These are phyloP conservation scores for Coemansia sp. DNA, from an alignment of 192 early-diverging fungal species.

Conservation along the genomic window DNA sequence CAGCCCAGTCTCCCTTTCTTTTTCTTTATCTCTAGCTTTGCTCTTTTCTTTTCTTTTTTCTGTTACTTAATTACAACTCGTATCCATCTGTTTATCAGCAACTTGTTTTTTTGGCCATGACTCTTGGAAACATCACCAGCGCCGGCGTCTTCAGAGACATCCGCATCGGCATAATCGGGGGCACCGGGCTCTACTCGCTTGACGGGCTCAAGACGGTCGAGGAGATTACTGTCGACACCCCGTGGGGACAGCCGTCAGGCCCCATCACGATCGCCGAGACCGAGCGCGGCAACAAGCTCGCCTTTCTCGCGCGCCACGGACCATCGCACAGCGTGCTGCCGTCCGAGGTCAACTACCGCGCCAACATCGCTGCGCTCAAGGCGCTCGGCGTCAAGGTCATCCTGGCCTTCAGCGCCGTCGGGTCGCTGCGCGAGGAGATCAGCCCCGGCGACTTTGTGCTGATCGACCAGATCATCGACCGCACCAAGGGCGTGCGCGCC, in stretches of 20 bases:
- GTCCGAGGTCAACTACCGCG: slow-evolving; percentile 85
- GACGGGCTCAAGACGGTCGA: slow-evolving; percentile 76
- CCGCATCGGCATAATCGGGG: slow-evolving; percentile 91
- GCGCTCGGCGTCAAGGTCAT: slow-evolving; percentile 88
- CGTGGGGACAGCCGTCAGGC: slow-evolving; percentile 87
- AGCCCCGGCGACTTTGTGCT: slow-evolving; percentile 92
- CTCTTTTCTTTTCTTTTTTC: neutral
- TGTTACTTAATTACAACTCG: neutral
- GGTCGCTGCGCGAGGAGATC: slow-evolving; percentile 92
- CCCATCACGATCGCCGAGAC: slow-evolving; percentile 80
- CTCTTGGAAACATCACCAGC: neutral
- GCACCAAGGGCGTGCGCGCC: slow-evolving; percentile 95
- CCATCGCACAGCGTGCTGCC: slow-evolving; percentile 84
- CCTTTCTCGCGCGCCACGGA: slow-evolving; percentile 96
- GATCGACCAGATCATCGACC: slow-evolving; percentile 92
- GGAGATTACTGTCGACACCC: slow-evolving; percentile 85
- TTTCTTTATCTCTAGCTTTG: slow-evolving; percentile 9
- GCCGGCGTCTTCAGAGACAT: slow-evolving; percentile 55
- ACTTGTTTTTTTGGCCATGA: neutral
- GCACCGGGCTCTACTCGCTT: slow-evolving; percentile 88
- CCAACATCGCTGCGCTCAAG: slow-evolving; percentile 99
- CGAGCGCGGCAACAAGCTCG: slow-evolving; percentile 73
- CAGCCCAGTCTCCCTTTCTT: neutral
- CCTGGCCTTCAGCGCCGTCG: slow-evolving; percentile 96
- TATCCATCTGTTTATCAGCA: neutral